Base-by-base conservation (phyloP, 768 basidiomycete species). In the Kondoa malvinella region DNA sequence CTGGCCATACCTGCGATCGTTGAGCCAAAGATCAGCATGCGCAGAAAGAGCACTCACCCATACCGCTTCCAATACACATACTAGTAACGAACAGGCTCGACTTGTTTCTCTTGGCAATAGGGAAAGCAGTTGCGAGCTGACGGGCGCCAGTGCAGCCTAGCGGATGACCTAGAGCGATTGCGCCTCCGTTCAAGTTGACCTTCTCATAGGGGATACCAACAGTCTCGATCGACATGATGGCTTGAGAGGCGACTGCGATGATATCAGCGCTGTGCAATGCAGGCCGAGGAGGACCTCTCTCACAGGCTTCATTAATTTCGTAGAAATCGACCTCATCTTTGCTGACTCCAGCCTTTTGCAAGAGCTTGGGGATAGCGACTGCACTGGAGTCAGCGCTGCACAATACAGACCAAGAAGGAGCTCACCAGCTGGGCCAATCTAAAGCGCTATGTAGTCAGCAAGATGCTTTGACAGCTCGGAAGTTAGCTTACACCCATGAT, bases 101-200 rank as follows among this genome's bases (percentile, higher is more conserved):
- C 17, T 82, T 82, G 60, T 84, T 86, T 76, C 88, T 83, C 80
- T 85, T 90, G 14, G 87, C 86, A 62, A 89, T 85, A 74, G 75
- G 62, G 70, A 89, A 77, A 15, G 86, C 91, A 4, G 90, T 94
- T 0, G 87, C 88, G 67, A 94, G 81, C 78, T 92, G 92, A 26
- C 91, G 81, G 12, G 89, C 86, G 72, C 91, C 90, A 69, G 75
- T 92, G 87, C 26, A 85, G 29, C 88, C 89, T 31, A 92, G 84
- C 2, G 91, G 89, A 76, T 92, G 89, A 14, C 90, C 89, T 25
- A 75, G 64, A 4, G 73, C 89, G 71, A 92, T 92, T 12, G 88
- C 89, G 69, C 92, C 91, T 57, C 91, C 92, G 69, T 86, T 82
- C 34, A 86, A 76, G 80, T 94, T 94, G 61, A 94, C 89, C 77